A percentile compares a stretch with the other conserved stretches of the same genome.
These are phyloP conservation scores for Tilletiopsis washingtonensis DNA, from an alignment of 1,284 basidiomycete genomes.

Conservation along the genomic window DNA sequence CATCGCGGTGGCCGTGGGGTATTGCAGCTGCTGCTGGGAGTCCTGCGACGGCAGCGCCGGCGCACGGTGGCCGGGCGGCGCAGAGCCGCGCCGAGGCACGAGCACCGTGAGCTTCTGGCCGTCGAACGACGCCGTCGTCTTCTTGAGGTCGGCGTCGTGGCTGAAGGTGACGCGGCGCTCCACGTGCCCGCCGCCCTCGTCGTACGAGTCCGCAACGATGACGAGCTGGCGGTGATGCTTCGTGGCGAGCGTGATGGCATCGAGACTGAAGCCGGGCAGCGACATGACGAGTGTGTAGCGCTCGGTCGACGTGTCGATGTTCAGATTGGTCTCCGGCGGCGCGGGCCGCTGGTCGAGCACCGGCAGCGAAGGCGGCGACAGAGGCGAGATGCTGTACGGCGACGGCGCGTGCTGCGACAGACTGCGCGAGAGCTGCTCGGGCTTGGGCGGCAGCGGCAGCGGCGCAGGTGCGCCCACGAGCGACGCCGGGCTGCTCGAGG, in stretches of 20 bases:
- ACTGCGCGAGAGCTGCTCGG: not conserved
- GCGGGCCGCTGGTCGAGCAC: conserved; percentile 30
- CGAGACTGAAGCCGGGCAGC: conserved; percentile 37
- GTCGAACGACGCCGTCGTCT: conserved; percentile 31
- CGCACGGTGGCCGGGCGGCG: not conserved
- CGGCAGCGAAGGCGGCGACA: conserved; percentile 20
- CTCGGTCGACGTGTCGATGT: conserved; percentile 20
- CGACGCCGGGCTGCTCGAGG: no score
- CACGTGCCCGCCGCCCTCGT: conserved; percentile 31
- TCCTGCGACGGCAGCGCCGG: no score
- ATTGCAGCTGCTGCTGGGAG: not conserved
- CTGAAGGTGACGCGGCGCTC: conserved; percentile 39
- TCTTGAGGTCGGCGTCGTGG: conserved; percentile 24
- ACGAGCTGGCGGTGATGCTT: conserved; percentile 40
- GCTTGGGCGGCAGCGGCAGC: not conserved
- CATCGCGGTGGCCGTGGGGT: no score
- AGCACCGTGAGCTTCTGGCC: conserved; percentile 18
- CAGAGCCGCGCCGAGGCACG: conserved; percentile 10
- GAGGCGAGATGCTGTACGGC: conserved; percentile 24
- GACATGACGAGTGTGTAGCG: conserved; percentile 20
- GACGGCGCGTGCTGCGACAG: conserved; percentile 1
- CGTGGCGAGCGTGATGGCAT: conserved; percentile 38
- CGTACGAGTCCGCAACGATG: conserved; percentile 40
- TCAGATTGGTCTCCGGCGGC: conserved; percentile 26
- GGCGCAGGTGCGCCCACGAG: not conserved